Evolutionary conservation across 345 rosid species (phyloP).

Genomic region (Litchi chinensis): DNA sequence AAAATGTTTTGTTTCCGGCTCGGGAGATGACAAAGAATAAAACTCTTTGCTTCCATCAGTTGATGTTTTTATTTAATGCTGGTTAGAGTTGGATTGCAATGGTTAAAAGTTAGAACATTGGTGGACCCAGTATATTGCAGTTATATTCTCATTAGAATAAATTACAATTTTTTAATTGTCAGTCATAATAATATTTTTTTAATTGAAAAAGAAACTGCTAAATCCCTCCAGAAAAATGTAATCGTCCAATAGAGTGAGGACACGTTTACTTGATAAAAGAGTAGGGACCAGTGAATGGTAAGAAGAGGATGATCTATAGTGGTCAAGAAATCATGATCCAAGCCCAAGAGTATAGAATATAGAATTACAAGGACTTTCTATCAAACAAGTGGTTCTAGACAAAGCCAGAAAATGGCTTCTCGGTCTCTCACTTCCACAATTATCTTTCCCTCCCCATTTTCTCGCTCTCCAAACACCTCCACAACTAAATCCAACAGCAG

Average conservation of each 20-base stretch:
- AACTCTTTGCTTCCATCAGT: background rate
- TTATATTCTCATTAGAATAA: no score
- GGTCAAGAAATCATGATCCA: background rate
- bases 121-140: no score
- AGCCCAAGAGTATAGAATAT: background rate
- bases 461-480: slow-evolving; percentile 42
- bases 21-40: background rate
- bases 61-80: background rate
- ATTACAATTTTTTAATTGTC: background rate
- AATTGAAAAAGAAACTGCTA: background rate
- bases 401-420: slow-evolving; percentile 51
- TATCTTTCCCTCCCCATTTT: slow-evolving; percentile 35
- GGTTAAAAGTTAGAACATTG: background rate
- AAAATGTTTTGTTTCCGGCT: background rate
- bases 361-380: background rate
- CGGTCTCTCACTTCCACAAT: slow-evolving; percentile 54
- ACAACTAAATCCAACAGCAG: slow-evolving; percentile 17
- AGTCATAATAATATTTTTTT: no score
- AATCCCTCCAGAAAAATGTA: background rate
- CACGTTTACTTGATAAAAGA: background rate
- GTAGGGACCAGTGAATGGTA: background rate
- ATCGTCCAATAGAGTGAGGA: background rate
- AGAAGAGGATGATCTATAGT: background rate
- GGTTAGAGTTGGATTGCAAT: background rate
- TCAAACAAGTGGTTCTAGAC: slow-evolving; percentile 6